Evolutionary conservation across 371 early-diverging fungal genomes (phyloP).

Genomic region (Basidiobolus meristosporus): DNA sequence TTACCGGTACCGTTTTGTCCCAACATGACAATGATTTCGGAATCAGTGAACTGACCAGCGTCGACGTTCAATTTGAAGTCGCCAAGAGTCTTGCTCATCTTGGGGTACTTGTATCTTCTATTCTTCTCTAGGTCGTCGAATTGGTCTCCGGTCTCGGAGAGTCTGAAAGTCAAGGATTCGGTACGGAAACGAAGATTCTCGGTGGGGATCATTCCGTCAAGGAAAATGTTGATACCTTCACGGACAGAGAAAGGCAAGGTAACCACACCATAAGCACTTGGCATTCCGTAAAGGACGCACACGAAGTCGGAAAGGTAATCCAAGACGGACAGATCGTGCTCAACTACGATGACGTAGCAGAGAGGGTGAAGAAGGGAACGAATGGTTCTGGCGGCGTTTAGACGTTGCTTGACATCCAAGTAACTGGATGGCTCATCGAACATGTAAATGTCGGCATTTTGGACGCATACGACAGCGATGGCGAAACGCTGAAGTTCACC

Average conservation of each 20-base stretch:
- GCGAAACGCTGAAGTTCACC: slow-evolving; percentile 99
- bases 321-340: slow-evolving; percentile 98
- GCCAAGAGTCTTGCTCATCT: slow-evolving; percentile 70
- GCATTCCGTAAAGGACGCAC: slow-evolving; percentile 97
- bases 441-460: slow-evolving; percentile 93
- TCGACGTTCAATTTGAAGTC: slow-evolving; percentile 75
- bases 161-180: slow-evolving; percentile 88
- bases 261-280: slow-evolving; percentile 98
- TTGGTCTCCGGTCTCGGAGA: slow-evolving; percentile 78
- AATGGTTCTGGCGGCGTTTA: slow-evolving; percentile 93
- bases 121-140: slow-evolving; percentile 26
- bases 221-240: slow-evolving; percentile 99
- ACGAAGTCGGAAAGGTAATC: slow-evolving; percentile 98
- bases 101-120: slow-evolving; percentile 69
- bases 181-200: slow-evolving; percentile 99
- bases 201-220: slow-evolving; percentile 97
- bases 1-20: slow-evolving; percentile 99
- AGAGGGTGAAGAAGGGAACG: slow-evolving; percentile 47
- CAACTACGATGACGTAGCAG: slow-evolving; percentile 94
- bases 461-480: slow-evolving; percentile 79
- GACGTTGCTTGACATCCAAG: slow-evolving; percentile 98
- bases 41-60: slow-evolving; percentile 85
- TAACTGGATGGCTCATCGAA: slow-evolving; percentile 99
- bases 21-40: slow-evolving; percentile 98
- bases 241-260: slow-evolving; percentile 96